A percentile compares a stretch with the other conserved stretches of the same genome.
Conservation (phyloP, 2,329 filamentous ascomycete genomes). For the Ophiostoma populinum region DNA sequence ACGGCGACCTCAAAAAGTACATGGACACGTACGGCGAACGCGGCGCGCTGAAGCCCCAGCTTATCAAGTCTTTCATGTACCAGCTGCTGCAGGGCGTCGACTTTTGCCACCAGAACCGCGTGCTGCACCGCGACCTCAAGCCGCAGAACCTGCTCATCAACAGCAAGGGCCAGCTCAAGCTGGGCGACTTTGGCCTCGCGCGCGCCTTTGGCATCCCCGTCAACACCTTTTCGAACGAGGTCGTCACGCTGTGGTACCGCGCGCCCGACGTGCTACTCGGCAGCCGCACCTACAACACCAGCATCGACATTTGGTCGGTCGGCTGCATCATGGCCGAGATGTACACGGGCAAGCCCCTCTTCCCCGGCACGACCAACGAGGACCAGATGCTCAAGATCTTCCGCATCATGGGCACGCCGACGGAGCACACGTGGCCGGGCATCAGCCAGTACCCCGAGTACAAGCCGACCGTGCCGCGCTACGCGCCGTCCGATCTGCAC, state of each 20-base stretch:
- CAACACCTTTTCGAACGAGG: slow-evolving; percentile 96
- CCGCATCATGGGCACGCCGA: slow-evolving; percentile 94
- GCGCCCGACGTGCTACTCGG: slow-evolving; percentile 90
- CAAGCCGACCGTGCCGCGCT: slow-evolving; percentile 87
- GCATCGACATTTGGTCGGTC: slow-evolving; percentile 97
- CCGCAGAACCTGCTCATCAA: slow-evolving; percentile 96
- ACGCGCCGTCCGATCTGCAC: slow-evolving; percentile 77
- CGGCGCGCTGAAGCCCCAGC: slow-evolving; percentile 70
- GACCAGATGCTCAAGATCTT: slow-evolving; percentile 96
- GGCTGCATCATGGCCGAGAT: slow-evolving; percentile 99
- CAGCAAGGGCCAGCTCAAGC: slow-evolving; percentile 72
- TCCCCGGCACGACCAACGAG: slow-evolving; percentile 95
- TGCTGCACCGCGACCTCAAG: slow-evolving; percentile 89
- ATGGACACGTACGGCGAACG: slow-evolving; percentile 90
- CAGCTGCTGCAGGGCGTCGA: slow-evolving; percentile 90
- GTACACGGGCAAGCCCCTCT: slow-evolving; percentile 89
- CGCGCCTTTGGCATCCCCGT: slow-evolving; percentile 93
- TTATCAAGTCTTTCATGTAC: slow-evolving; percentile 99
- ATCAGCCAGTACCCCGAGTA: slow-evolving; percentile 96
- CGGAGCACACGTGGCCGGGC: slow-evolving; percentile 86
- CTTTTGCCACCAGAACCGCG: slow-evolving; percentile 94
- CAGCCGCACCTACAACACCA: slow-evolving; percentile 95
- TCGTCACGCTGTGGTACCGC: slow-evolving; percentile 94
- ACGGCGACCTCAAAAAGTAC: slow-evolving; percentile 94
- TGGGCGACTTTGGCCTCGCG: slow-evolving; percentile 87